These are phyloP conservation scores for Apiospora arundinis DNA, from an alignment of 2,329 filamentous ascomycete species.

Conservation along the genomic window DNA sequence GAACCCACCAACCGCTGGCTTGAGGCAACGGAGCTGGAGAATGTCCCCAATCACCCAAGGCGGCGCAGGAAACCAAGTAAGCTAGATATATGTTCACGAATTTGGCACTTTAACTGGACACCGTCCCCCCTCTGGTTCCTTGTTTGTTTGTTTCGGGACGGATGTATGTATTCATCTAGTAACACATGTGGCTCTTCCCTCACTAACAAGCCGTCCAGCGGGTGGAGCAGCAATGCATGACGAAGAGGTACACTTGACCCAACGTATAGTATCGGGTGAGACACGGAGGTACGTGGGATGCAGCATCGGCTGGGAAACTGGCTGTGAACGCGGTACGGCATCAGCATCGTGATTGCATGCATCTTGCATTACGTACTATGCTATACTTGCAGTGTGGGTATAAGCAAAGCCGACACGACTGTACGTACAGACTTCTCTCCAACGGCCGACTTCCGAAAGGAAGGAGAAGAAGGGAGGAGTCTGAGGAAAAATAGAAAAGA, in stretches of 20 bases:
- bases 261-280: not conserved
- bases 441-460: not conserved
- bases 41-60: not conserved
- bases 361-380: not conserved
- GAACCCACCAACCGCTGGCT: not conserved
- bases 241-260: not conserved
- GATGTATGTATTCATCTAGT: too few relatives aligned
- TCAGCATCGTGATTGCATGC: constrained; percentile 2
- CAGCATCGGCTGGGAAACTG: not conserved
- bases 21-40: not conserved
- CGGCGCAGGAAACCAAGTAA: not conserved
- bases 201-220: too few relatives aligned
- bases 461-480: not conserved
- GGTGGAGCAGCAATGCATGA: not conserved
- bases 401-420: not conserved
- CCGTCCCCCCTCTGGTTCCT: too few relatives aligned
- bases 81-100: not conserved
- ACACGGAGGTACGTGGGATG: not conserved
- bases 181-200: too few relatives aligned
- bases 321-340: not conserved
- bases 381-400: not conserved
- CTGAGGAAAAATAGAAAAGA: not conserved
- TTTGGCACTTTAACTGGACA: not conserved
- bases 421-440: too few relatives aligned
- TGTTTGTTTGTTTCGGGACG: too few relatives aligned